Conservation (phyloP, 1,284 basidiomycete species). For the Cutaneotrichosporon cyanovorans region DNA sequence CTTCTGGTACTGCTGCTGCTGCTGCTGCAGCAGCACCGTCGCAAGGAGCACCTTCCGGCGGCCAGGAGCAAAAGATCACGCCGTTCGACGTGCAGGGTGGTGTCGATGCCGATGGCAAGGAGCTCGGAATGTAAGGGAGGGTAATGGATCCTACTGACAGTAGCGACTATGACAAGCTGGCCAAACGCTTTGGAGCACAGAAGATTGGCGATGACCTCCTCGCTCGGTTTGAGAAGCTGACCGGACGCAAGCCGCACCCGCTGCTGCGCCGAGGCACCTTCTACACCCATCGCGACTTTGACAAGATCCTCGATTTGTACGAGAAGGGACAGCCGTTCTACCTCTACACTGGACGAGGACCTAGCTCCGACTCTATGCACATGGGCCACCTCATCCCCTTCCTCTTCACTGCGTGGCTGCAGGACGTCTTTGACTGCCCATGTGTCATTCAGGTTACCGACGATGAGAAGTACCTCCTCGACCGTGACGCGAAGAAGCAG, state of each 20-base stretch:
- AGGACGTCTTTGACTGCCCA: slow-evolving; percentile 92
- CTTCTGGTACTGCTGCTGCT: slow-evolving; percentile 3
- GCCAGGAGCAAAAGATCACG: slow-evolving; percentile 75
- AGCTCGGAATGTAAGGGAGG: slow-evolving; percentile 59
- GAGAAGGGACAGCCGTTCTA: slow-evolving; percentile 97
- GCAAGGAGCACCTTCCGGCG: neutral
- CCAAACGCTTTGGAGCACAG: slow-evolving; percentile 88
- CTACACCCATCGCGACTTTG: slow-evolving; percentile 95
- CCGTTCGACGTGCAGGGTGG: slow-evolving; percentile 98
- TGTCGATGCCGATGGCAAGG: slow-evolving; percentile 79
- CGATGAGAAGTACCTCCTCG: slow-evolving; percentile 99
- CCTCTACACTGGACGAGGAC: slow-evolving; percentile 95
- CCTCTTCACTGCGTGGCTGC: slow-evolving; percentile 97
- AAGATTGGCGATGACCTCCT: slow-evolving; percentile 69
- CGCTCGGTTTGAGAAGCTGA: slow-evolving; percentile 83
- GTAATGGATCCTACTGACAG: slow-evolving; percentile 5
- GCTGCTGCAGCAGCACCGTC: neutral
- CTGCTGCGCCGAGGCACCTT: slow-evolving; percentile 89
- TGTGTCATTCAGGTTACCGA: slow-evolving; percentile 94
- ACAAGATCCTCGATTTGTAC: slow-evolving; percentile 87
- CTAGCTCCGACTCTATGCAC: slow-evolving; percentile 95
- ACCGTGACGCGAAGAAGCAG: slow-evolving; percentile 58
- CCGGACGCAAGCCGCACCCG: slow-evolving; percentile 83
- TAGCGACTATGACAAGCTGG: slow-evolving; percentile 89
- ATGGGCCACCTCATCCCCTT: slow-evolving; percentile 97